Evolutionary conservation across 192 early-diverging fungal genomes (phyloP).

Genomic region (Coemansia sp.): DNA sequence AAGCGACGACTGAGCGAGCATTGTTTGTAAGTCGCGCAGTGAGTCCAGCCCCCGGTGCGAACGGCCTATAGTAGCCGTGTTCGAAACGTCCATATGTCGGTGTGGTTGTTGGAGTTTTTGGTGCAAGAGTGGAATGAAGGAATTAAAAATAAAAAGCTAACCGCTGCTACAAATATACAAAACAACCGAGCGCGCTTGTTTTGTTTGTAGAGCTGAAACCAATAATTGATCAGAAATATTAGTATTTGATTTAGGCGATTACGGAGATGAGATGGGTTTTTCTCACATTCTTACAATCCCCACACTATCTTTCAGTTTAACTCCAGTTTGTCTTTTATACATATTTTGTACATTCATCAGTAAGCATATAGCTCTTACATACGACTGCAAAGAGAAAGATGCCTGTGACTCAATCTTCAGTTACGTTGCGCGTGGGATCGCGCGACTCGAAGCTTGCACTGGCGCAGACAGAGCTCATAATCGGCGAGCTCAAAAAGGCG

Average conservation of each 20-base stretch:
- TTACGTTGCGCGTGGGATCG: constrained; percentile 62
- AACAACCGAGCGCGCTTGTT: neutral
- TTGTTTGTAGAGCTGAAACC: too few species aligned
- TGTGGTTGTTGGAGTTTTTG: too few species aligned
- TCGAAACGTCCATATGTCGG: constrained; percentile 30
- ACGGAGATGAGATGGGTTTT: too few species aligned
- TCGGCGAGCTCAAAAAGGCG: constrained; percentile 51
- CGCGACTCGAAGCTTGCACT: constrained; percentile 89
- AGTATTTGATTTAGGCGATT: too few species aligned
- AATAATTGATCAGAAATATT: neutral
- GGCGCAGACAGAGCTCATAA: constrained; percentile 77
- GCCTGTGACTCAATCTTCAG: neutral
- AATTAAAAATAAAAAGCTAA: constrained; percentile 2
- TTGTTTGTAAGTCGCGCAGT: constrained; percentile 28
- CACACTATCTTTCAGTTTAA: neutral
- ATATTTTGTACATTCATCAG: neutral
- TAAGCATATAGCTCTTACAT: too few species aligned
- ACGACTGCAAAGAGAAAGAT: neutral
- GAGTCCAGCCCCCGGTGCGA: constrained; percentile 36
- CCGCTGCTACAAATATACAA: neutral
- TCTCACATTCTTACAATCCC: too few species aligned
- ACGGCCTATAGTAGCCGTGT: constrained; percentile 49
- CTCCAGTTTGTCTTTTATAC: constrained; percentile 5
- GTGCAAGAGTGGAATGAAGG: neutral
- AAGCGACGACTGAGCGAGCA: constrained; percentile 17